Evolutionary conservation across 2,329 filamentous ascomycete species (phyloP), one percentile per base, ranked within the genome.

Genomic region (Pseudogymnoascus sp.): DNA sequence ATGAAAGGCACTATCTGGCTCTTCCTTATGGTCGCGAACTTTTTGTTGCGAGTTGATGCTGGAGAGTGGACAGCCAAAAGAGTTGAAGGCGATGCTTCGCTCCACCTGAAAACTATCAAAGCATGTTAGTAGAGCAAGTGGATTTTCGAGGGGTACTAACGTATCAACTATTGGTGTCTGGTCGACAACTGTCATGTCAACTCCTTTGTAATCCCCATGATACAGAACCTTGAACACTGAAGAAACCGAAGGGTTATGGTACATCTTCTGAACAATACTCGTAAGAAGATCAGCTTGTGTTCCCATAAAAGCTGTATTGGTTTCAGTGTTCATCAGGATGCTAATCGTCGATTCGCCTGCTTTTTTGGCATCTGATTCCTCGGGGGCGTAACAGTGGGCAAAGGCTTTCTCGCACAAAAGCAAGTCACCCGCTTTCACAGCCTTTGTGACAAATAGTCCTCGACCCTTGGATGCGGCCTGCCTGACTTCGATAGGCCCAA

Each of bases 381-480:
- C 70, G 36, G 65, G 73, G 37, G 64, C 67, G 46, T 73, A 78
- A 67, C 84, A 72, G 68, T 82, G 76, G 0, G 70, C 70, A 67
- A 84, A 83, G 0, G 82, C 82, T 65, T 85, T 86, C 64, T 85
- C 83, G 50, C 81, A 84, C 1, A 85, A 67, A 0, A 86, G 69
- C 2, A 84, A 72, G 3, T 84, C 79, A 0, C 82, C 82, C 0
- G 78, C 76, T 40, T 75, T 73, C 2, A 85, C 79, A 0, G 72
- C 67, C 25, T 73, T 71, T 1, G 77, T 82, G 0, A 79, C 80
- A 66, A 84, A 86, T 0, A 85, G 71, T 0, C 83, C 82, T 1
- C 76, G 75, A 1, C 81, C 82, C 16, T 75, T 74, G 10, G 71
- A 76, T 1, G 70, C 68, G 0, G 78, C 78, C 6, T 69, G 46